Conservation (phyloP, 129 eudicot genomes). For the Chrysanthemum seticuspe region DNA sequence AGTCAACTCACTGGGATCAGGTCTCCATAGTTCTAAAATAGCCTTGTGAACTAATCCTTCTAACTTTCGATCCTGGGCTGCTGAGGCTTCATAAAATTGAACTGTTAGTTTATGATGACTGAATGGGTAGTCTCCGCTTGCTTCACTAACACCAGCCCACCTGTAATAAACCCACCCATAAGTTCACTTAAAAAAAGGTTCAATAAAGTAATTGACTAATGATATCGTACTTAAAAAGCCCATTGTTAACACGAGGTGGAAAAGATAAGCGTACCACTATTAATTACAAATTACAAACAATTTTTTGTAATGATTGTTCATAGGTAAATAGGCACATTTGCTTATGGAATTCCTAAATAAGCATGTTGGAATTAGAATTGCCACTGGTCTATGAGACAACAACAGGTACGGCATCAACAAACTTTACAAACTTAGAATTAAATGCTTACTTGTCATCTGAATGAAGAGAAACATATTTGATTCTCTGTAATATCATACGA, state of each 20-base stretch:
- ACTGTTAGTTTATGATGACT: constrained; percentile 98
- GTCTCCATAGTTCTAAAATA: constrained; percentile 93
- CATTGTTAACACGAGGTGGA: background rate
- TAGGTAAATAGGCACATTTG: constrained; percentile 8
- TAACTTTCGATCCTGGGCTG: constrained; percentile 96
- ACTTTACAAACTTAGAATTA: constrained; percentile 8
- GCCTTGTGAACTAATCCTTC: constrained; percentile 98
- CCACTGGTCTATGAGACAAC: background rate
- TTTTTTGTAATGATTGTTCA: constrained; percentile 4
- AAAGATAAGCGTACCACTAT: background rate
- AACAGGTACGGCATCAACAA: constrained; percentile 10
- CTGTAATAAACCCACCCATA: constrained; percentile 37
- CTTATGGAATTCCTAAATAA: background rate
- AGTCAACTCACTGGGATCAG: constrained; percentile 84
- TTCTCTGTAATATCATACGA: constrained; percentile 83
- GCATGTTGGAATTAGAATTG: no score
- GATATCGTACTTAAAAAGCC: background rate
- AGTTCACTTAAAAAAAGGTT: background rate
- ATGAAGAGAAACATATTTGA: constrained; percentile 77
- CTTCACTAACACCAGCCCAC: constrained; percentile 96
- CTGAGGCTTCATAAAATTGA: constrained; percentile 87
- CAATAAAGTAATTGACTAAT: background rate
- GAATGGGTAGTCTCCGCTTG: constrained; percentile 96
- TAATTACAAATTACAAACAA: constrained; percentile 4
- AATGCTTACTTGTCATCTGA: constrained; percentile 76